Base-by-base conservation (phyloP, 2,329 filamentous ascomycete species). In the Basipetospora sp. region DNA sequence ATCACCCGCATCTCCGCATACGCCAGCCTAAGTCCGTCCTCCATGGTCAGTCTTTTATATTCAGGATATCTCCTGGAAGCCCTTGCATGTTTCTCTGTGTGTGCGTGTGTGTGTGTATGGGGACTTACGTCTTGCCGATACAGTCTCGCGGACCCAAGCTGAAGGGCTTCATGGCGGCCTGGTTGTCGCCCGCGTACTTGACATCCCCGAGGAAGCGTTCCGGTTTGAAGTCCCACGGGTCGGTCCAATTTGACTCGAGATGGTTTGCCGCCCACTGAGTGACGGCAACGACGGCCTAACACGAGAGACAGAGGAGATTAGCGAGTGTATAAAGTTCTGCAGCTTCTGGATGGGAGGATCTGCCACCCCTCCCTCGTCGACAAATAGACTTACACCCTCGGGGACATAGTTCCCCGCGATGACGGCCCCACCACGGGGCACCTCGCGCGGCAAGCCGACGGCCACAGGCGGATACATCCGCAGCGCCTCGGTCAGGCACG, bases 1-100 rank as follows among this genome's bases (percentile, higher is more conserved):
- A 69, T 62, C 4, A 67, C 47, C 4, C 66, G 55, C 56, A 70
- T 64, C 45, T 71, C 65, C 15, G 60, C 53, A 35, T 65, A 66
- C 3, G 65, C 65, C 27, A 71, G 51, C 40, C 63, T 67, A 11
- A 14, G 15, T 10, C 6, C 22, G 22, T 6, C 22, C 6, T 11
- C 22, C 6, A 11, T 6, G 22, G 22, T 11, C 22, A 11, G 22
- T 25, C 11, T 6, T 6, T 25, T 25, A 25, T 6, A 6, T 25
- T 25, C 22, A 11, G 22, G 22, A 25, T 6, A 25, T 6, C 22
- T 6, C 22, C 22, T 25, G 22, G 11, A 25, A 25, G 22, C 5
- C n/a, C 9, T 20, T 20, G n/a, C n/a, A n/a, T n/a, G n/a, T n/a
- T n/a, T n/a, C n/a, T n/a, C n/a, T n/a, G n/a, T n/a, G n/a, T n/a